A percentile compares a stretch with the other conserved stretches of the same genome.
Conservation (phyloP, 352 stramenopile species). For the Phytophthora cactorum region DNA sequence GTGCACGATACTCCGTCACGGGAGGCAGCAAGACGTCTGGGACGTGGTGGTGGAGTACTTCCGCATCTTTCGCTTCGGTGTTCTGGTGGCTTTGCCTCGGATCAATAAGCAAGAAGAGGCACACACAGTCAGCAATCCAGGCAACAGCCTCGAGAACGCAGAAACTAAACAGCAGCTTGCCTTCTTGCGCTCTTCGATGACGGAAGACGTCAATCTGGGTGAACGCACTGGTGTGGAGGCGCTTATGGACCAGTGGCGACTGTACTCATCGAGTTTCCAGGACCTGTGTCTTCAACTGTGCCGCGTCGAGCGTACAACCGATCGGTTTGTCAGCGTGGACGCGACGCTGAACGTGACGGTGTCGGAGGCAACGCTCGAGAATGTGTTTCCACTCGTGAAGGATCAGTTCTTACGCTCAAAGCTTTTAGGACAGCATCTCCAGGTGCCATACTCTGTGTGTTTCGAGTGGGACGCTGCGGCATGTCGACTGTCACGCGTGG, state of each 20-base stretch:
- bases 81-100: background rate
- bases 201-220: background rate
- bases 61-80: slow-evolving; percentile 1
- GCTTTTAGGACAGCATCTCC: slow-evolving; percentile 14
- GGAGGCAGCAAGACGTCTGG: background rate
- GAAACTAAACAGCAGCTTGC: background rate
- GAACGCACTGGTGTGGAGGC: background rate
- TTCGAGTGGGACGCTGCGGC: slow-evolving; percentile 17
- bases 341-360: slow-evolving; percentile 2
- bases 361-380: background rate
- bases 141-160: background rate
- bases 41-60: background rate
- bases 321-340: slow-evolving; percentile 16
- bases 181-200: slow-evolving; percentile 3
- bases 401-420: too few species aligned
- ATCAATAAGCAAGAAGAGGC: background rate
- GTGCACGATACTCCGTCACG: background rate
- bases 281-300: background rate
- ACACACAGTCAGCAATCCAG: background rate
- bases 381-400: background rate
- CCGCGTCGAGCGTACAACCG: background rate
- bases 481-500: slow-evolving; percentile 4
- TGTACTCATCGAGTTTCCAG: background rate
- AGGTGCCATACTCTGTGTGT: slow-evolving; percentile 9
- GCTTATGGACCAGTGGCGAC: background rate